Evolutionary conservation across 2,329 filamentous ascomycete species (phyloP), one percentile per base, ranked within the genome.

Genomic region (Amauroascus verrucosus): DNA sequence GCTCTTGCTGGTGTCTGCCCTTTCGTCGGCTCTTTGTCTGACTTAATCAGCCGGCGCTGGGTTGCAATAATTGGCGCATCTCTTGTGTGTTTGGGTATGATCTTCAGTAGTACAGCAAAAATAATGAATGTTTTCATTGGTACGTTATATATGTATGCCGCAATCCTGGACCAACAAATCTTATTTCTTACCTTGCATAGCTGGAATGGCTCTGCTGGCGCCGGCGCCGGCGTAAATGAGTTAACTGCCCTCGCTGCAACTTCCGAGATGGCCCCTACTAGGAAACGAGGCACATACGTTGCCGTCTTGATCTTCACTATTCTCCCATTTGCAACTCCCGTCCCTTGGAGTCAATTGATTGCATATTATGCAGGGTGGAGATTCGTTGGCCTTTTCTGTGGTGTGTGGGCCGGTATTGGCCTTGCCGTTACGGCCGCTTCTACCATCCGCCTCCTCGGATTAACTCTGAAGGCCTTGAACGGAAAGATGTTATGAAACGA

Each of bases 211-310:
- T 1, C 73, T 57, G 75, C 82, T 8, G 83, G 83, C 1, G 70
- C 80, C 5, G 83, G 83, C 32, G 82, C 82, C 9, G 83, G 83
- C 13, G 76, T 86, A 56, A 82, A 82, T 59, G 83, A 86, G 64
- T 70, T 86, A 32, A 86, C 81, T 5, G 82, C 83, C 3, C 71
- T 87, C 7, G 82, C 83, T 26, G 83, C 77, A 32, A 83, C 82
- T 1, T 80, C 81, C 1, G 83, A 87, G 63, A 74, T 86, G 56
- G 84, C 81, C 0, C 83, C 84, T 1, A 79, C 79, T 18, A 72
- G 77, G 16, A 79, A 84, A 64, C 77, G 84, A 46, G 83, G 80
- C 28, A 76, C 76, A 61, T 85, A 84, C 61, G 77, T 84, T 22
- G 77, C 78, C 11, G 64, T 75, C 0, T 67, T 85, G 13, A 76